Base-by-base conservation (phyloP, 352 stramenopile genomes). In the Pythium monospermum region DNA sequence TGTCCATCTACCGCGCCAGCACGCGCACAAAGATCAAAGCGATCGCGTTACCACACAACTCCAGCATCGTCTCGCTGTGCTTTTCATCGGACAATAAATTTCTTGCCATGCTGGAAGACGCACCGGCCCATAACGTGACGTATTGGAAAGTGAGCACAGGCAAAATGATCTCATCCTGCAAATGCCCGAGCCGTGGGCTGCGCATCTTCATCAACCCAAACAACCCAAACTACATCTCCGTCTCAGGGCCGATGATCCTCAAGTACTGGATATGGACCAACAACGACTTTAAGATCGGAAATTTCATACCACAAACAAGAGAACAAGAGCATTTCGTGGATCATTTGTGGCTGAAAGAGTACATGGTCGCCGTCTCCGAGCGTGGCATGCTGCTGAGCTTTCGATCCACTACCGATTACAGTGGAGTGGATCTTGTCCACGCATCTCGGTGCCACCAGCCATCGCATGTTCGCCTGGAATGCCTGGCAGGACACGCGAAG, bases 311-410 rank as follows among this genome's bases (percentile, higher is more conserved):
- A 8, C 76, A 78, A 31, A 62, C 82, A 7, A 71, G 80, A 2
- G 82, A 92, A n/a, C 79, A 91, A 32, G 78, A 91, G 33, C 79
- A 91, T 59, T 91, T 89, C 46, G 77, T 87, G 3, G 82, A 92
- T 48, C 82, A 92, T 33, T 64, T 85, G 3, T 92, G 82, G 79
- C 47, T 85, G 7, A 75, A 75, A 21, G 73, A 91, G 41, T 71
- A 81, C 46, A 86, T 91, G 71, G 54, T 89, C 6, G 65, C 75
- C 22, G 63, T 91, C 2, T 88, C 80, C 2, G 80, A 91, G 35
- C 66, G 76, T 27, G 80, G 77, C 0, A 54, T 86, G 26, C 44
- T 92, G 10, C 66, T 92, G 19, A 79, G 61, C 21, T 90, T 90
- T 37, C 76, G 73, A 15, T 67, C 72, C 10, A 58, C 78, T 0